phyloP scores from a whole-genome alignment of 257 asterid genomes.

The Przewalskia tangutica region DNA sequence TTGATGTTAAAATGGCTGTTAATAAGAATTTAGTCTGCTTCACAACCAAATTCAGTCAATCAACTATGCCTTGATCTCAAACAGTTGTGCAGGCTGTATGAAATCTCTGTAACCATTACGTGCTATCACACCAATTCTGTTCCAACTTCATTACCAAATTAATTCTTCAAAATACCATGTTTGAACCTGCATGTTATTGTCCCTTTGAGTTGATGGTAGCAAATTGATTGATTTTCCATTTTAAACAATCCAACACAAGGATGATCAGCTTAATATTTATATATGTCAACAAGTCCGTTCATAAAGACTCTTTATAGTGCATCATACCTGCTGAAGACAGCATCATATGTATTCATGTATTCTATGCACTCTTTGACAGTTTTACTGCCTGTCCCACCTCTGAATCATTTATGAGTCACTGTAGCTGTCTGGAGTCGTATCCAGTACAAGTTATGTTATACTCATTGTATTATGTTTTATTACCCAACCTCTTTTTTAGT shows the following conservation, averaged over 20 bases:
- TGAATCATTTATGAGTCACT: background rate
- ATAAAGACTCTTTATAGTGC: background rate
- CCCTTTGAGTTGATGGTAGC: background rate
- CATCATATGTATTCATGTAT: background rate
- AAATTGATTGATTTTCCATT: background rate
- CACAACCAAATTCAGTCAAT: background rate
- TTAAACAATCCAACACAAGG: background rate
- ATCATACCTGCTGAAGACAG: background rate
- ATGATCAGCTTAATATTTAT: background rate
- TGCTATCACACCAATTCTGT: background rate
- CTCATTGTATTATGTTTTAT: background rate
- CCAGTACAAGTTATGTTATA: background rate
- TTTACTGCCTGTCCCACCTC: background rate
- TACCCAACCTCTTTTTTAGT: background rate
- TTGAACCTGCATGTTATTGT: background rate
- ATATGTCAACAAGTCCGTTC: background rate
- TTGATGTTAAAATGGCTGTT: background rate
- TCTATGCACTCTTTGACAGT: background rate
- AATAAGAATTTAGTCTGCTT: background rate
- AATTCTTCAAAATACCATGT: background rate
- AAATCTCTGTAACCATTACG: background rate
- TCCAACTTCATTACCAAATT: background rate
- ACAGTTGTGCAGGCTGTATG: background rate
- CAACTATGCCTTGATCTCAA: background rate
- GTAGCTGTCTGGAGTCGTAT: background rate